Evolutionary conservation across 768 basidiomycete species (phyloP), one percentile per base, ranked within the genome.

Genomic region (Mycena rebaudengoi): DNA sequence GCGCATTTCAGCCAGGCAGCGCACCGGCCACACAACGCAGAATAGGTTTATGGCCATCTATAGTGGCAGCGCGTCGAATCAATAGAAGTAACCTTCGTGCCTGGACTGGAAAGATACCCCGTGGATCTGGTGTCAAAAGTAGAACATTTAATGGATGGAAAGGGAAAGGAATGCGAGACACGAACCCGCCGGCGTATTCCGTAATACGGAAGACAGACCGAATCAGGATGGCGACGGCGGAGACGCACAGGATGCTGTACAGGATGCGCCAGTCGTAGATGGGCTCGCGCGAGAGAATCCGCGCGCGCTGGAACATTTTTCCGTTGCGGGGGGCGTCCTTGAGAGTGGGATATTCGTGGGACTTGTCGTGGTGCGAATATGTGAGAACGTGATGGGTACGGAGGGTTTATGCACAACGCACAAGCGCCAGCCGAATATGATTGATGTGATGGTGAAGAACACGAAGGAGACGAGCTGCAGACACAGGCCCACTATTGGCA

Each of bases 11-110:
- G 14, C 13, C 29, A 56, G 23, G 20, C 49, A 60, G 13, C 52
- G 45, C 16, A 29, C 16, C 21, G 65, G 65, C 65, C 65, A 66
- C 6, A 66, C 33, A 33, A 66, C 43, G 20, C 48, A 56, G 59
- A 83, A 86, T 10, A 81, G 74, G 3, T 65, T 71, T 39, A 83
- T 79, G 28, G 84, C 82, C 20, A 87, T 60, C 56, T 82, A 74
- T 14, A 87, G 75, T 18, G 86, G 86, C 7, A 86, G 73, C 6
- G 85, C 74, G 71, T 89, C 86, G 35, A 87, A 76, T 4, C 69
- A 75, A 71, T 85, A 88, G 70, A 88, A 86, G 70, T 74, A 84
- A 12, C 61, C 74, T 68, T 87, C 86, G 25, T 77, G 79, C 11
- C n/a, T n/a, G n/a, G n/a, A n/a, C 76, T 80, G 5, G 79, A 74